Evolutionary conservation across 2,329 filamentous ascomycete species (phyloP).

Genomic region (Thielaviopsis euricoi): DNA sequence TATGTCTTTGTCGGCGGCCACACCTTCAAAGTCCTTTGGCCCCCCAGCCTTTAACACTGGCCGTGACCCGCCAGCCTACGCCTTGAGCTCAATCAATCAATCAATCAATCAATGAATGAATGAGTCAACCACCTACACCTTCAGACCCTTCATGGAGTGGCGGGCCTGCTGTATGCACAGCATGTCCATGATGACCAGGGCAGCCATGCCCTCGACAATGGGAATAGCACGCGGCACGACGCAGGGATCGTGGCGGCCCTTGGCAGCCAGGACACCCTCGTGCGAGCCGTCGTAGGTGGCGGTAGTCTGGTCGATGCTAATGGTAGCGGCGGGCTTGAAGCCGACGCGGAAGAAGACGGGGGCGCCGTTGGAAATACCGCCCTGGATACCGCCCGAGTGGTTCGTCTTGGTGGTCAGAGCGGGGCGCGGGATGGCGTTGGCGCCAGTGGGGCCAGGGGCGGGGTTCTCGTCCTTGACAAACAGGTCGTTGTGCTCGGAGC

Average conservation of each 20-base stretch:
- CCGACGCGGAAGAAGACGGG: conserved; percentile 87
- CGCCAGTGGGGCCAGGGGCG: conserved; percentile 25
- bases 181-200: conserved; percentile 74
- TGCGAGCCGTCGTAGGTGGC: conserved; percentile 55
- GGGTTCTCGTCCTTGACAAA: conserved; percentile 37
- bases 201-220: conserved; percentile 83
- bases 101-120: no score
- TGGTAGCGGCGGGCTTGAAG: conserved; percentile 92
- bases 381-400: conserved; percentile 88
- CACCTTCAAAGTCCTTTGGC: no score
- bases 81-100: no score
- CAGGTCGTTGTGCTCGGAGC: conserved; percentile 82
- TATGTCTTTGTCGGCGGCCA: no score
- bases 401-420: conserved; percentile 80
- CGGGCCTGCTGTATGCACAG: conserved; percentile 64
- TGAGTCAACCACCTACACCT: conserved; percentile 3
- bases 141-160: conserved; percentile 16
- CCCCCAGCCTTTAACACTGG: no score
- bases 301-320: conserved; percentile 74
- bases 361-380: conserved; percentile 85
- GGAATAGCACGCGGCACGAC: conserved; percentile 79
- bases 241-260: conserved; percentile 87
- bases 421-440: conserved; percentile 26
- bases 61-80: no score
- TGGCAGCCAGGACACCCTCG: conserved; percentile 69